phyloP scores from a whole-genome alignment of 2,329 filamentous ascomycete genomes.

The Claviceps quebecensis region DNA sequence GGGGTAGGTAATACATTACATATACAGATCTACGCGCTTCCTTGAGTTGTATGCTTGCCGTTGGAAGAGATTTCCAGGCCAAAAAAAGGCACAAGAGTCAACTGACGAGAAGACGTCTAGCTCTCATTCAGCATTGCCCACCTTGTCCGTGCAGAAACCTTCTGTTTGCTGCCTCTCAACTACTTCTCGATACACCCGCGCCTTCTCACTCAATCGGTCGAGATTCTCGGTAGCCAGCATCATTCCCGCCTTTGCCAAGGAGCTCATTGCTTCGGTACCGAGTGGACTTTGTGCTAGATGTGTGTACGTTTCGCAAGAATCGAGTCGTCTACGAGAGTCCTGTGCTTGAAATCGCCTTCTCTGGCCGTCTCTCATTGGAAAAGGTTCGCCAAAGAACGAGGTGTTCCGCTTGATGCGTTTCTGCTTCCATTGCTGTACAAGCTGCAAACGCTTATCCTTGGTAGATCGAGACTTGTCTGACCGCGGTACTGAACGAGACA shows the following conservation, averaged over 20 bases:
- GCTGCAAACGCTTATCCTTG: background rate
- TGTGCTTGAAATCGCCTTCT: constrained; percentile 18
- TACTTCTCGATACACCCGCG: constrained; percentile 6
- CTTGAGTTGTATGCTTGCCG: background rate
- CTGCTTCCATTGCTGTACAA: constrained; percentile 4
- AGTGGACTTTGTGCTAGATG: constrained; percentile 10
- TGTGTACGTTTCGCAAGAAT: constrained; percentile 11
- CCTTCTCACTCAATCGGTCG: constrained; percentile 18
- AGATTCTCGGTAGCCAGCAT: constrained; percentile 17
- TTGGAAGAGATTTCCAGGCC: background rate
- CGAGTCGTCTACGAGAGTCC: constrained; percentile 14
- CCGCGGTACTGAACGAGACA: constrained; percentile 1
- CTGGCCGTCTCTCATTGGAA: constrained; percentile 13
- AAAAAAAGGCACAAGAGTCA: background rate
- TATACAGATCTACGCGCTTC: background rate
- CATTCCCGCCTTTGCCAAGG: constrained; percentile 15
- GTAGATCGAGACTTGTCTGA: constrained; percentile 1
- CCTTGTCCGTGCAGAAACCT: background rate
- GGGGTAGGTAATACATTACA: background rate
- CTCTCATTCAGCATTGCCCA: background rate
- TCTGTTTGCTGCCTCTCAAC: background rate
- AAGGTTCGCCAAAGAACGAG: background rate
- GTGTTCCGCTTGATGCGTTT: background rate
- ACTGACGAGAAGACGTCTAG: background rate
- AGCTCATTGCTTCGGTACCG: constrained; percentile 11